Conservation (phyloP, 192 early-diverging fungal species). For the Pilobolus umbonatus region DNA sequence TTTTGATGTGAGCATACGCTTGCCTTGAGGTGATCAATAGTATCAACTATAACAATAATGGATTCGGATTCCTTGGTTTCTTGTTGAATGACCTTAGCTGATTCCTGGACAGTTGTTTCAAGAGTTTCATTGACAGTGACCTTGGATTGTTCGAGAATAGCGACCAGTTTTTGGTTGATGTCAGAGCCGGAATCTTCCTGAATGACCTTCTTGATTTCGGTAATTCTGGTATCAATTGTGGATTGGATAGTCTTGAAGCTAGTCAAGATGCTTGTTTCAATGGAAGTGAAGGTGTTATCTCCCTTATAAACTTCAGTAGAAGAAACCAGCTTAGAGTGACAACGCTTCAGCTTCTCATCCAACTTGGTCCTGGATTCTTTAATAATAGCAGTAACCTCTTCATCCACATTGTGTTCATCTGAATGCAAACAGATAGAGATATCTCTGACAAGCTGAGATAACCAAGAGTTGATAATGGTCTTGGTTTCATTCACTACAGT, state of each 20-base stretch:
- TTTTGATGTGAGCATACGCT: background rate
- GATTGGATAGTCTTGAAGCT: constrained; percentile 2
- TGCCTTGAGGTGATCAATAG: constrained; percentile 11
- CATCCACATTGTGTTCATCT: background rate
- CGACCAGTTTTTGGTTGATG: background rate
- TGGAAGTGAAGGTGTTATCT: constrained; percentile 3
- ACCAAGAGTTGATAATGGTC: constrained; percentile 11
- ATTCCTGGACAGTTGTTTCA: background rate
- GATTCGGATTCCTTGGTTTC: constrained; percentile 1
- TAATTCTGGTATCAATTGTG: background rate
- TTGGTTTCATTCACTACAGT: constrained; percentile 11
- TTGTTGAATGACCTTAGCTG: background rate
- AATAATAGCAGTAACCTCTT: constrained; percentile 7
- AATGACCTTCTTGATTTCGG: constrained; percentile 11
- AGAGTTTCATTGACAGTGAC: background rate
- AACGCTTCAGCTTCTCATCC: background rate
- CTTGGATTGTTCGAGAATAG: constrained; percentile 3
- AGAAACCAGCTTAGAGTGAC: background rate
- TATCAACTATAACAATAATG: constrained; percentile 12
- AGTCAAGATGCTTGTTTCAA: background rate
- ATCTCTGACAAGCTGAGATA: constrained; percentile 7
- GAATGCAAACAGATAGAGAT: constrained; percentile 5
- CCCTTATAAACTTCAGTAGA: background rate
- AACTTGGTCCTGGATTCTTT: constrained; percentile 1
- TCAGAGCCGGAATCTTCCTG: background rate